Conservation (phyloP, 1,139 yeast species). For the Blastobotrys arbuscula region DNA sequence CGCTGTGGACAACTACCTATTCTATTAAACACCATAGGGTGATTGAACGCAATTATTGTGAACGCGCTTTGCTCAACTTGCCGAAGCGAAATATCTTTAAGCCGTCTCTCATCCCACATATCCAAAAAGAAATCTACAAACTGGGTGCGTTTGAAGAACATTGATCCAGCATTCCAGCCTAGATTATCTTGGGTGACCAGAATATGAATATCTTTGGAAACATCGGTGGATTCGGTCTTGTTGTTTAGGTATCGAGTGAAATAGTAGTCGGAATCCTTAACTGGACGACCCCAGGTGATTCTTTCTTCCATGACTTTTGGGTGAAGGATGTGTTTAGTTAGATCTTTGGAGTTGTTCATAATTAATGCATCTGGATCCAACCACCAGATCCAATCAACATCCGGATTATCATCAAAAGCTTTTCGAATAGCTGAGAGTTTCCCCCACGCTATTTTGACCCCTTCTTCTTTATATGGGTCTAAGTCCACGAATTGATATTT, state of each 20-base stretch:
- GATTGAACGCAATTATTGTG: conserved; percentile 5
- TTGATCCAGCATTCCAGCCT: conserved; percentile 36
- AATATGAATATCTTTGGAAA: conserved; percentile 22
- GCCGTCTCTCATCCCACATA: conserved; percentile 11
- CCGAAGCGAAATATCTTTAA: conserved; percentile 2
- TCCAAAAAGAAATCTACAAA: conserved; percentile 25
- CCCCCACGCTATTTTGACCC: conserved; percentile 28
- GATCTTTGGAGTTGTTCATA: conserved; percentile 28
- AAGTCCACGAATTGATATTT: conserved; percentile 28
- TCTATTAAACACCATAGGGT: conserved; percentile 1
- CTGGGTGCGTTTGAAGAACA: conserved; percentile 29
- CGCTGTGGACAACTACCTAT: conserved; percentile 9
- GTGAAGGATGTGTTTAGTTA: conserved; percentile 31
- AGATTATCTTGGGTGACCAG: conserved; percentile 28
- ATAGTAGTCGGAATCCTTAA: conserved; percentile 20
- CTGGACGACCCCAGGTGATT: conserved; percentile 24
- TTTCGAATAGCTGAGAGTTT: conserved; percentile 31
- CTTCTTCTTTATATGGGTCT: conserved; percentile 18
- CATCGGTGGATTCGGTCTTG: conserved; percentile 19
- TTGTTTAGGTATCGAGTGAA: conserved; percentile 18
- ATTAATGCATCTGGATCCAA: conserved; percentile 32
- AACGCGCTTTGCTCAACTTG: conserved; percentile 10
- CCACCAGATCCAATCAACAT: conserved; percentile 36
- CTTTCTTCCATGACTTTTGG: conserved; percentile 27
- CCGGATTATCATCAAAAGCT: conserved; percentile 28